These are phyloP conservation scores for Orbilia oligospora DNA, from an alignment of 2,329 filamentous ascomycete genomes.

Conservation along the genomic window DNA sequence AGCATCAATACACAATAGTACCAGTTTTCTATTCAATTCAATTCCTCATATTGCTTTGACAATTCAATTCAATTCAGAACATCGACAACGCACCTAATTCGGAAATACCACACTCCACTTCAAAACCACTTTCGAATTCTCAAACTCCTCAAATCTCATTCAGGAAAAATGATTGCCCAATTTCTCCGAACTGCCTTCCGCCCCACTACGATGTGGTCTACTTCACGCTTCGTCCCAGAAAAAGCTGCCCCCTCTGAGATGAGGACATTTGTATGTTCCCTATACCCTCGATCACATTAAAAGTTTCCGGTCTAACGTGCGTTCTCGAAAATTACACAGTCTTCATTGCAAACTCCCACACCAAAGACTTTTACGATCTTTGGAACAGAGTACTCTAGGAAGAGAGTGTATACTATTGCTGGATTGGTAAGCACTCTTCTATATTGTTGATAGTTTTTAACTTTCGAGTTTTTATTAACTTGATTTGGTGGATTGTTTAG, in stretches of 20 bases:
- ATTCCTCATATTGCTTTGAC: not conserved
- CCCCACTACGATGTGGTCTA: conserved; percentile 8
- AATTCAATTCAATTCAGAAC: not conserved
- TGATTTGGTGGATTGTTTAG: not conserved
- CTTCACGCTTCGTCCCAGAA: conserved; percentile 6
- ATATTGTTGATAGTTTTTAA: not conserved
- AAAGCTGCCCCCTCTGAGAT: not conserved
- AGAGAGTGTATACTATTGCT: conserved; percentile 42
- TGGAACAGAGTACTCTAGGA: conserved; percentile 46
- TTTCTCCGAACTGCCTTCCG: conserved; percentile 26
- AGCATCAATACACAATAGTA: not conserved
- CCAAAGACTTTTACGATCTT: conserved; percentile 41
- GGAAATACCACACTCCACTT: conserved; percentile 10
- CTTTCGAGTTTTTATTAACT: not conserved
- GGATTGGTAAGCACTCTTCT: conserved; percentile 31
- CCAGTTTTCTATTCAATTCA: too few species aligned
- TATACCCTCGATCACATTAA: too few species aligned
- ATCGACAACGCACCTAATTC: conserved; percentile 3
- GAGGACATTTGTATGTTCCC: conserved; percentile 29
- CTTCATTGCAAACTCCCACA: not conserved
- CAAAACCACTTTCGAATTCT: not conserved
- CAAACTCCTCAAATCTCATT: too few species aligned
- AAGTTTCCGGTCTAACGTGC: too few species aligned
- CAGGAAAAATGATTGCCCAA: conserved; percentile 39
- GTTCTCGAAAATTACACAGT: not conserved